These are phyloP conservation scores for Punica granatum DNA, from an alignment of 345 rosid genomes.

Conservation along the genomic window DNA sequence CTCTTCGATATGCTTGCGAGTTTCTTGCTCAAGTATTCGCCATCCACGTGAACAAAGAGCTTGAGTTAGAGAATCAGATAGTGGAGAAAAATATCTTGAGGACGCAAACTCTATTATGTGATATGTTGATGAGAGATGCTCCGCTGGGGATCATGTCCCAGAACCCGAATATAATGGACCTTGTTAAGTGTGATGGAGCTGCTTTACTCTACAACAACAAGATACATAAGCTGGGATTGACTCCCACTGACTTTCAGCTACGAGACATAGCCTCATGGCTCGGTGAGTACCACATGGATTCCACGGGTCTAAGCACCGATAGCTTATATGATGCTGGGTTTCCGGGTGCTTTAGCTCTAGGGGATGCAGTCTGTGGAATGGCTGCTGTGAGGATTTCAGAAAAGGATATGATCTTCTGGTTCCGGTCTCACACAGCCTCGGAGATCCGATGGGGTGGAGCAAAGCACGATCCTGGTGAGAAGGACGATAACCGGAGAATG, in stretches of 20 bases:
- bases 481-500: constrained; percentile 80
- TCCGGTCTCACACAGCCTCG: constrained; percentile 80
- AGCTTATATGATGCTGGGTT: constrained; percentile 90
- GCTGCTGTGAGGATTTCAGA: constrained; percentile 84
- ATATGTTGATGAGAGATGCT: constrained; percentile 93
- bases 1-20: constrained; percentile 94
- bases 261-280: constrained; percentile 70
- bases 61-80: constrained; percentile 75
- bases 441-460: constrained; percentile 97
- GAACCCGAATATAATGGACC: constrained; percentile 85
- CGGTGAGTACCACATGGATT: constrained; percentile 71
- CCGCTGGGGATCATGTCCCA: constrained; percentile 84
- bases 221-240: constrained; percentile 57
- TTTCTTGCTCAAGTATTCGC: constrained; percentile 93
- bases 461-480: constrained; percentile 68
- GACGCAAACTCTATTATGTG: constrained; percentile 87
- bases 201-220: constrained; percentile 66
- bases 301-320: constrained; percentile 92
- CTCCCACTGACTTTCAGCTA: constrained; percentile 69
- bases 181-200: constrained; percentile 95
- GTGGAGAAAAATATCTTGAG: constrained; percentile 84
- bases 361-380: constrained; percentile 86
- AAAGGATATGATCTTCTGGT: constrained; percentile 84
- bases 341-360: constrained; percentile 62
- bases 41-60: constrained; percentile 83